Evolutionary conservation across 208 protist genomes (phyloP), one percentile per base, ranked within the genome.

Genomic region (Crithidia thermophila): DNA sequence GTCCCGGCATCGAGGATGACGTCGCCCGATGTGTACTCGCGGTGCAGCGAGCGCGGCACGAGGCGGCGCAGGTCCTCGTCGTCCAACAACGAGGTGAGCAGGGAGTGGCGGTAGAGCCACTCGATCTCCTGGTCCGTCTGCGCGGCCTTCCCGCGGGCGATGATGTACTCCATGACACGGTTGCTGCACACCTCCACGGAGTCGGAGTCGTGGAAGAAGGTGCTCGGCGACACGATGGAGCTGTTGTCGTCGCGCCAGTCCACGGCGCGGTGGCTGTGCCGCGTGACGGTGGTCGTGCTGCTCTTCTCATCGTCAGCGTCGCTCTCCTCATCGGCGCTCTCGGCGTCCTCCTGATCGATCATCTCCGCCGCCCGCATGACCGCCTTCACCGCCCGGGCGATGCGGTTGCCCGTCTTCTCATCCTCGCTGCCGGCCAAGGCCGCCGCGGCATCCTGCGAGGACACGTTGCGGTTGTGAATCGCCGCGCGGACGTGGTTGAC

Each of bases 21-120:
- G 33, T 93, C 89, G 13, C 84, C 83, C 4, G 31, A 25, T 2
- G 77, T 67, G 75, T 92, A 94, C 65, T 94, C 85, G 34, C 89
- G 85, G 23, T 88, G 78, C 21, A 94, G 80, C 1, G 85, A 73
- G 50, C 42, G 52, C 13, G 57, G 34, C 9, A 86, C 67, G 9
- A 90, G 56, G 20, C 59, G 52, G 14, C 72, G 31, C 45, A 88
- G 47, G 31, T 94, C 84, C 53, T 77, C 73, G 13, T 39, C 27
- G 36, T 68, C 58, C 21, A 94, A 67, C 52, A 87, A 66, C 28
- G 55, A 79, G n/a, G 91, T 79, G n/a, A 87, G 66, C 30, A 72
- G 58, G 34, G 79, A 51, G 63, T 91, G 72, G 21, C 79, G 73
- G 55, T 83, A 83, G 36, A 94, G 70, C 73, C 77, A 85, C n/a